A percentile compares a stretch with the other conserved stretches of the same genome.
Conservation (phyloP, 306 rosid genomes). For the Fragaria iinumae region DNA sequence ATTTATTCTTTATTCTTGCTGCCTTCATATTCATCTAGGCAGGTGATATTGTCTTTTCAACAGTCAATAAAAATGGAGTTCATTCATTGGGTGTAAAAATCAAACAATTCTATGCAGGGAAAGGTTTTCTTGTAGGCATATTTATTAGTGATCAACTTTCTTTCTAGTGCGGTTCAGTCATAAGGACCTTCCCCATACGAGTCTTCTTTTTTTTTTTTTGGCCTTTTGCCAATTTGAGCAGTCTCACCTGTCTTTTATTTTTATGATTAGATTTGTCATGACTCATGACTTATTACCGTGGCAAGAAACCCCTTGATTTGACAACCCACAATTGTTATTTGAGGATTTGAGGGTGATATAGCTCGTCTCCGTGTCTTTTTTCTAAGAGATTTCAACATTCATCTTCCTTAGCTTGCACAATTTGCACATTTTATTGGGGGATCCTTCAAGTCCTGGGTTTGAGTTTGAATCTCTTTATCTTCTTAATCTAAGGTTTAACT, state of each 20-base stretch:
- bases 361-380: background rate
- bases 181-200: background rate
- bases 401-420: no score
- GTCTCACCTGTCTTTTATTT: background rate
- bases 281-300: background rate
- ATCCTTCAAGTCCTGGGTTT: no score
- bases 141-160: background rate
- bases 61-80: background rate
- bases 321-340: background rate
- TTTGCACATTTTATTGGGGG: no score
- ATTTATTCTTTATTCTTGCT: slow-evolving; percentile 4
- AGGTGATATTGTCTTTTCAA: background rate
- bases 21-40: background rate
- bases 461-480: no score
- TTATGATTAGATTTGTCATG: background rate
- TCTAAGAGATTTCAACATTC: no score
- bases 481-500: no score
- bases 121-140: background rate
- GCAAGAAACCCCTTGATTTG: background rate
- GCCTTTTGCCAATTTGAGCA: background rate
- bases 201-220: background rate
- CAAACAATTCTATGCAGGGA: background rate
- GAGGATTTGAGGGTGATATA: background rate
- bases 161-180: background rate
- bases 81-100: background rate